Base-by-base conservation (phyloP, 768 basidiomycete species). In the Flagelloscypha sp. region DNA sequence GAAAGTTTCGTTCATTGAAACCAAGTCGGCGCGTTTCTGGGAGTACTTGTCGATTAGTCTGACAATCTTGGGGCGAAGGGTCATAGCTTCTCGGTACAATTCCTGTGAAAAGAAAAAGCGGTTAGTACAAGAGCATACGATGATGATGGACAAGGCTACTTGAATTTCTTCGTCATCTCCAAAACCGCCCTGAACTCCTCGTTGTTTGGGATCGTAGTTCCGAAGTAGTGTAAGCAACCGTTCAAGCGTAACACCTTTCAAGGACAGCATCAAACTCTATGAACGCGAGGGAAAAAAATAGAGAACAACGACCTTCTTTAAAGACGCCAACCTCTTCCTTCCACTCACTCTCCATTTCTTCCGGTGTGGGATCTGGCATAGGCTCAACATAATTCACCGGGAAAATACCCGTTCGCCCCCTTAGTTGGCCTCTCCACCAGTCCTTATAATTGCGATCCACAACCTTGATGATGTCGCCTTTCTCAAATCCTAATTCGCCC, bases 41-140 rank as follows among this genome's bases (percentile, higher is more conserved):
- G 84, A 90, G 53, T 97, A 97, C 63, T 92, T 95, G 55, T 95
- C 90, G 43, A 97, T 95, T 36, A 98, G 60, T 51, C 92, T 92
- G 42, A 95, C 92, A 44, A 98, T 94, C 68, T 90, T 93, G 6
- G 92, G 92, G 29, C 93, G 72, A 25, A 95, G 59, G 3, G 80
- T 72, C 80, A 98, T 92, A 48, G 84, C 82, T 16, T 79, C 76
- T 27, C 90, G 76, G 58, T 98, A 97, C 33, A 97, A 55, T 55
- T 95, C 90, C 81, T 93, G 59, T 17, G 44, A 25, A 24, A 9
- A 40, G 37, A 47, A 35, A n/a, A 17, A 27, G 30, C 18, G 34
- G 36, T 24, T 36, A 21, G 25, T 15, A 25, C 6, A 13, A 25
- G 10, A 5, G n/a, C 36, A 21, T 11, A 28, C 17, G 10, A 32